Evolutionary conservation across 495 filamentous ascomycete genomes (phyloP).

Genomic region (Xylaria sp.): DNA sequence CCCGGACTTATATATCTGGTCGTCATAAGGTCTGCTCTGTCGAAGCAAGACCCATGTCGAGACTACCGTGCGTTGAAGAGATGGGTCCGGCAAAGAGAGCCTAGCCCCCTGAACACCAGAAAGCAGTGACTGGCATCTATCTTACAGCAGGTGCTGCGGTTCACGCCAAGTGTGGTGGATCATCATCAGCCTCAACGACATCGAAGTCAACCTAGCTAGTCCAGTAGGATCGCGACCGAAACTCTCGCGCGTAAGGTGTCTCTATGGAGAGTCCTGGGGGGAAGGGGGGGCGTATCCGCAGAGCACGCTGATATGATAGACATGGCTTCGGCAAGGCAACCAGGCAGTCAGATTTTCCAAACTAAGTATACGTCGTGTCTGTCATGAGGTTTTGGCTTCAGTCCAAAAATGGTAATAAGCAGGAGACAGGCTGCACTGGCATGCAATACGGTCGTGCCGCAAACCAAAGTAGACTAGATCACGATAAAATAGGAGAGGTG

Average conservation of each 20-base stretch:
- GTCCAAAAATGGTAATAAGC: slow-evolving; percentile 30
- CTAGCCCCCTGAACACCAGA: slow-evolving; percentile 14
- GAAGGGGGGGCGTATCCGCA: slow-evolving; percentile 9
- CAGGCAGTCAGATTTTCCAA: slow-evolving; percentile 23
- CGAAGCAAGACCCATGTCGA: slow-evolving; percentile 17
- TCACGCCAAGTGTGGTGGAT: slow-evolving; percentile 25
- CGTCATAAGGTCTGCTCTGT: slow-evolving; percentile 20
- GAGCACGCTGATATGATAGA: slow-evolving; percentile 1
- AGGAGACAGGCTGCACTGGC: slow-evolving; percentile 9
- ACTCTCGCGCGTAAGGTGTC: background rate
- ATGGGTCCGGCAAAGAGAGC: slow-evolving; percentile 28
- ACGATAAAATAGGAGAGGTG: slow-evolving; percentile 17
- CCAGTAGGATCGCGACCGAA: slow-evolving; percentile 21
- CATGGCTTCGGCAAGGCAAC: slow-evolving; percentile 17
- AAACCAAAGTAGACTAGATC: slow-evolving; percentile 17
- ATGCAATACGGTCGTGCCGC: slow-evolving; percentile 27
- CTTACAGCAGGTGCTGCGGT: slow-evolving; percentile 28
- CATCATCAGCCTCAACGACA: slow-evolving; percentile 29
- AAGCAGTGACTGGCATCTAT: slow-evolving; percentile 27
- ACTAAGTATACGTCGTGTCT: slow-evolving; percentile 18
- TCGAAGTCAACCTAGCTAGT: slow-evolving; percentile 18
- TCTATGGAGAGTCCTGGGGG: slow-evolving; percentile 4
- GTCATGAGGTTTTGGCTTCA: slow-evolving; percentile 17
- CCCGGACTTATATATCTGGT: slow-evolving; percentile 27
- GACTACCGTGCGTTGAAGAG: background rate